Conservation (phyloP, 306 rosid genomes). For the Alnus glutinosa region DNA sequence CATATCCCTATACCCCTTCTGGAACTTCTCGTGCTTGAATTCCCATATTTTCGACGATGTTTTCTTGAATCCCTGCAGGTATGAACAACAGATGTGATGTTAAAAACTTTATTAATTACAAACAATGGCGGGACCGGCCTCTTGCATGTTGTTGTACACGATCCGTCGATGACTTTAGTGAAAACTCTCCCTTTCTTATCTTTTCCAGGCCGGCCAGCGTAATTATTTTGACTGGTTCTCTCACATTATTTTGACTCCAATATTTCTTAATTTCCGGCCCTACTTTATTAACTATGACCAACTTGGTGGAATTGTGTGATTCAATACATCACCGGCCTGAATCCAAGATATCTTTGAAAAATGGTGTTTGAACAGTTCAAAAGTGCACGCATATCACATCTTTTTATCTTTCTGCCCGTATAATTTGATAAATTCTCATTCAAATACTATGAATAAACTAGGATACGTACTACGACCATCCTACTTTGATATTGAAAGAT, state of each 20-base stretch:
- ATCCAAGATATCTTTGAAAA: not conserved
- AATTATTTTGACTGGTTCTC: slow-evolving; percentile 19
- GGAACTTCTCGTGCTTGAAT: slow-evolving; percentile 84
- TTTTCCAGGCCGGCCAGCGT: not conserved
- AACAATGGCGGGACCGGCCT: no score
- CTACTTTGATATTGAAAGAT: not conserved
- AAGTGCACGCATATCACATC: not conserved
- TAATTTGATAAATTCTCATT: not conserved
- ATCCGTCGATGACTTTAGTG: not conserved
- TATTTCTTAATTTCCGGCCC: not conserved
- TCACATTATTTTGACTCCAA: slow-evolving; percentile 2
- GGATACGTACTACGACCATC: not conserved
- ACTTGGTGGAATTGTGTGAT: not conserved
- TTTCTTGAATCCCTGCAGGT: slow-evolving; percentile 74
- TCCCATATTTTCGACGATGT: slow-evolving; percentile 79
- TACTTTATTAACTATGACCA: not conserved
- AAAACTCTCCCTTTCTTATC: not conserved
- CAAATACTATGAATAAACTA: not conserved
- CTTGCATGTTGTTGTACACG: no score
- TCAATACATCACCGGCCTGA: not conserved
- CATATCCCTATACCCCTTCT: slow-evolving; percentile 54
- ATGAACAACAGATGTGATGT: no score
- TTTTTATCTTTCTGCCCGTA: no score
- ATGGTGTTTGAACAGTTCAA: not conserved
- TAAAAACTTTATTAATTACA: no score